Evolutionary conservation across 1,284 basidiomycete species (phyloP).

Genomic region (Schizophyllum commune): DNA sequence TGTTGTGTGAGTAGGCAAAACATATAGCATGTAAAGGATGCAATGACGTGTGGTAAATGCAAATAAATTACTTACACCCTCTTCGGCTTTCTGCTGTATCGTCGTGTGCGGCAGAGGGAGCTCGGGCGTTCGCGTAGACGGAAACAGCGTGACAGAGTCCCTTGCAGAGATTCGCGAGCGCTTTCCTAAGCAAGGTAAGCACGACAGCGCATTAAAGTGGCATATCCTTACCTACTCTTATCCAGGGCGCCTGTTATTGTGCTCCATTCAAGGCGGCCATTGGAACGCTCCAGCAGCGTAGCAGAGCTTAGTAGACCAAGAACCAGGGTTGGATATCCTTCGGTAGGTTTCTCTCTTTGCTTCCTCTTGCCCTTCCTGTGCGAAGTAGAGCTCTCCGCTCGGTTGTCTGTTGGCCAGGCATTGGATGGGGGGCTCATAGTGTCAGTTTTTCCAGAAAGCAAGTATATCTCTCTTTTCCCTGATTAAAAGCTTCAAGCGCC

Average conservation of each 20-base stretch:
- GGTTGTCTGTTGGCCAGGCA: conserved; percentile 57
- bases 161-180: conserved; percentile 18
- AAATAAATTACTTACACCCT: conserved; percentile 40
- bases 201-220: background rate
- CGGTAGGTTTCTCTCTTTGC: conserved; percentile 20
- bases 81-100: conserved; percentile 42
- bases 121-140: conserved; percentile 39
- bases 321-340: conserved; percentile 42
- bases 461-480: too few relatives aligned
- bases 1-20: too few relatives aligned
- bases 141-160: conserved; percentile 39
- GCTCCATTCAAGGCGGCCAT: conserved; percentile 47
- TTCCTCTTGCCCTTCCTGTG: conserved; percentile 13
- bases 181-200: conserved; percentile 6
- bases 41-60: background rate
- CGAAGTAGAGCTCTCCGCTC: conserved; percentile 12
- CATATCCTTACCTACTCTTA: conserved; percentile 13
- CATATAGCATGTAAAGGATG: conserved; percentile 1
- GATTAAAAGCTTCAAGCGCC: too few relatives aligned
- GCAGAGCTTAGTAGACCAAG: conserved; percentile 47
- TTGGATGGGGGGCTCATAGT: conserved; percentile 41
- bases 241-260: conserved; percentile 16
- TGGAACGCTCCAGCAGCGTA: conserved; percentile 33
- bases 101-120: conserved; percentile 23
- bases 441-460: too few relatives aligned